A percentile compares a stretch with the other conserved stretches of the same genome.
Evolutionary conservation across 805 yeast species (phyloP).

Genomic region (Lipomyces yamadae): DNA sequence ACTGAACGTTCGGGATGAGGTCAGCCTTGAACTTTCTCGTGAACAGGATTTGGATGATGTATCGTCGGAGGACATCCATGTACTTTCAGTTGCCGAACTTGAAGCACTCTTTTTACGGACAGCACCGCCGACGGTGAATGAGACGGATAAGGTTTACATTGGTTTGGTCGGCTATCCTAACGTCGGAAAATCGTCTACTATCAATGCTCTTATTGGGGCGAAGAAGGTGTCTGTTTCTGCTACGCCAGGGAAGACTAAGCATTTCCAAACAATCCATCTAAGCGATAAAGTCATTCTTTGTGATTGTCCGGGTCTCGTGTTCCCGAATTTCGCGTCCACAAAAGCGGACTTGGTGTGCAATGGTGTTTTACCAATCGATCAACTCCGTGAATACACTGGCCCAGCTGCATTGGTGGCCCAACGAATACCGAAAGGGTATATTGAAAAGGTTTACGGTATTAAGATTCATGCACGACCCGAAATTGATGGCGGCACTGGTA

Average conservation of each 20-base stretch:
- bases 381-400: constrained; percentile 87
- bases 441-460: constrained; percentile 94
- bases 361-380: constrained; percentile 99
- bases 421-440: constrained; percentile 82
- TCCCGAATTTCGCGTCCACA: constrained; percentile 96
- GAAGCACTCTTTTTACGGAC: constrained; percentile 75
- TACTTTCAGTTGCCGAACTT: constrained; percentile 80
- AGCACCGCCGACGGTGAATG: constrained; percentile 62
- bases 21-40: constrained; percentile 41
- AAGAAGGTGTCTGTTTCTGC: constrained; percentile 98
- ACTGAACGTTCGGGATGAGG: constrained; percentile 40
- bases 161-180: constrained; percentile 99
- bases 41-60: constrained; percentile 31
- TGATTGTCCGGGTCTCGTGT: constrained; percentile 99
- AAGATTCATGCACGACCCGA: constrained; percentile 73
- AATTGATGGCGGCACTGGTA: constrained; percentile 88
- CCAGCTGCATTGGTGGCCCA: constrained; percentile 85
- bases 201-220: constrained; percentile 93
- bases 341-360: constrained; percentile 96
- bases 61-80: constrained; percentile 57
- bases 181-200: constrained; percentile 96
- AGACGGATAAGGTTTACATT: constrained; percentile 50
- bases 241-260: constrained; percentile 99
- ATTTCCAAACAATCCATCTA: constrained; percentile 92
- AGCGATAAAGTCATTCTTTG: constrained; percentile 84